Base-by-base conservation (phyloP, 306 rosid species). In the Comarum palustre region DNA sequence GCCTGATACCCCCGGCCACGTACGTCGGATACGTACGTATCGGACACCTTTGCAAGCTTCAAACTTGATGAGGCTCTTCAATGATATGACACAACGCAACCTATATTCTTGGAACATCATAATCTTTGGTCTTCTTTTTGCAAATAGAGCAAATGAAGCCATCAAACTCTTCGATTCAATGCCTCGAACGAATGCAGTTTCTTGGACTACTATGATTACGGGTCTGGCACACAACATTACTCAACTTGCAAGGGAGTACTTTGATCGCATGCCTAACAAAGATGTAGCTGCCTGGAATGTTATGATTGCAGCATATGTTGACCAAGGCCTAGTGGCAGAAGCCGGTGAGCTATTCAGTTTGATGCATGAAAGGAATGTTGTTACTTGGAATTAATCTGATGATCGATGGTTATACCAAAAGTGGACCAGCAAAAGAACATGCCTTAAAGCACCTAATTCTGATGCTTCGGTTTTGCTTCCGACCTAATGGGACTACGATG, bases 1-100 rank as follows among this genome's bases (percentile, higher is more conserved):
- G 31, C 31, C 31, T 29, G 31, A 29, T 29, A 29, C n/a, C n/a
- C n/a, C n/a, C n/a, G n/a, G n/a, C n/a, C 31, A 29, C 31, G 31
- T 29, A 29, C 31, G 31, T 29, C 31, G 31, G 31, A 29, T 29
- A 29, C 31, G n/a, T n/a, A n/a, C n/a, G n/a, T n/a, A n/a, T n/a
- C n/a, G n/a, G n/a, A n/a, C n/a, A n/a, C n/a, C n/a, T n/a, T n/a
- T n/a, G n/a, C n/a, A n/a, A n/a, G n/a, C n/a, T n/a, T n/a, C n/a
- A n/a, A n/a, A n/a, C n/a, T n/a, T n/a, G n/a, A n/a, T 48, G 84
- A 86, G 68, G 88, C 84, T 86, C 65, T 86, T 86, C 63, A 73
- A 48, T 51, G 74, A 77, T 59, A 79, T 83, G 87, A 84, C 86
- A 31, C 57, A 74, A 45, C 58, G 75, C 63, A 86, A 79, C 75